Base-by-base conservation (phyloP, 2,329 filamentous ascomycete genomes). In the Dothistroma septosporum region DNA sequence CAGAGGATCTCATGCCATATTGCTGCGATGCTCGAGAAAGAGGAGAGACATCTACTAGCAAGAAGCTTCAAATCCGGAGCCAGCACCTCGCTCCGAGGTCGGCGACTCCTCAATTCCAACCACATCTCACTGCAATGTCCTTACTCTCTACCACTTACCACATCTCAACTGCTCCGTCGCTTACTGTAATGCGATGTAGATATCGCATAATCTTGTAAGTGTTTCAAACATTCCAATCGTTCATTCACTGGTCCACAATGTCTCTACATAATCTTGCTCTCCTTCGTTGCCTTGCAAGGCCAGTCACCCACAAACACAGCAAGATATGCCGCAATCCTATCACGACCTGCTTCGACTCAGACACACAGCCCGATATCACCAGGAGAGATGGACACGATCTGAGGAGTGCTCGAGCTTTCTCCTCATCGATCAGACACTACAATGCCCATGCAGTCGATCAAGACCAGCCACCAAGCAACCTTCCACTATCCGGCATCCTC, bases 401-500 rank as follows among this genome's bases (percentile, higher is more conserved):
- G 14, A 50, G 47, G 28, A 12, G 21, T 2, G 5, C 10, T 11
- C 47, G 19, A 4, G 22, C 22, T 11, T 50, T 14, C 47, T 24
- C 3, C 21, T 50, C 47, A 11, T 50, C 47, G 12, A 28, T 10
- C 21, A 24, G 21, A 50, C 4, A 9, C 47, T n/a, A 11, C 19
- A 28, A 50, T 28, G 3, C 33, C 28, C 32, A 22, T 16, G 2
- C 12, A 9, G 31, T 16, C 53, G 4, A 44, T 32, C 32, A 24
- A 22, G 12, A 8, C 32, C 21, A 44, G 0, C 9, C 53, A 2
- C 7, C 33, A 14, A 21, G 33, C 48, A 64, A 56, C n/a, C 66
- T 69, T 10, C 69, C 69, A 11, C 59, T 71, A 5, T 62, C 66
- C 5, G 69, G 66, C 19, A 66, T 60, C 35, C 56, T 65, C 7